Percentiles rank a stretch among this genome's conserved stretches.
Conservation (phyloP, 75 land plant species). For the Isoetes taiwanensis region DNA sequence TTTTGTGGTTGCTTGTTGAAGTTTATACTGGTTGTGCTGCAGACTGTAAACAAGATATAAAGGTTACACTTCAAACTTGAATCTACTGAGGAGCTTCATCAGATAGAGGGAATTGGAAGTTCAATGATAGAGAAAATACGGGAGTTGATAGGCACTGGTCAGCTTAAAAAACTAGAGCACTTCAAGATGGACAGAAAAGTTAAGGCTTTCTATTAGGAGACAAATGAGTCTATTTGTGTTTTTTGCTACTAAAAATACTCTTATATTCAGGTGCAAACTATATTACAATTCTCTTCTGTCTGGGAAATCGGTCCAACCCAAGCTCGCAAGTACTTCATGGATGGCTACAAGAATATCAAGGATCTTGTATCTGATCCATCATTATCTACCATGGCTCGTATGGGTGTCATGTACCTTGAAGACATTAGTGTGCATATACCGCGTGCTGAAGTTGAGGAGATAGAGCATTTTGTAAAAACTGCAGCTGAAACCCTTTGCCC, state of each 20-base stretch:
- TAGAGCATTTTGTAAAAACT: neutral
- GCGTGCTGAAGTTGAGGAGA: neutral
- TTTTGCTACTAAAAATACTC: neutral
- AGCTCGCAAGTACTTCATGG: neutral
- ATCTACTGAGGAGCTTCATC: neutral
- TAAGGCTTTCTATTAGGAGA: no score
- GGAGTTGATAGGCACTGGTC: neutral
- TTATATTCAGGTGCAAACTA: neutral
- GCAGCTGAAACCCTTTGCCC: neutral
- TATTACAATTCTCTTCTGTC: neutral
- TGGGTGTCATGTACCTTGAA: neutral
- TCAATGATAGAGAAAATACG: neutral
- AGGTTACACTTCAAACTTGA: neutral
- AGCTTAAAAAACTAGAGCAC: neutral
- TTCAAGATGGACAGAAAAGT: no score
- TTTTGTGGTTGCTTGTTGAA: neutral
- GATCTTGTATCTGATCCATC: neutral
- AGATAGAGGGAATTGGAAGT: neutral
- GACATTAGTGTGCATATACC: neutral
- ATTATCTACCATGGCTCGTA: neutral
- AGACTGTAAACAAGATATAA: constrained; percentile 2
- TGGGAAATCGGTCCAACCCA: neutral
- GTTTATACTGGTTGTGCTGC: neutral
- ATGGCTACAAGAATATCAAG: neutral
- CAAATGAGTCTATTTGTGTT: neutral